Evolutionary conservation across 1,284 basidiomycete genomes (phyloP).

Genomic region (Puccinia brachypodii): DNA sequence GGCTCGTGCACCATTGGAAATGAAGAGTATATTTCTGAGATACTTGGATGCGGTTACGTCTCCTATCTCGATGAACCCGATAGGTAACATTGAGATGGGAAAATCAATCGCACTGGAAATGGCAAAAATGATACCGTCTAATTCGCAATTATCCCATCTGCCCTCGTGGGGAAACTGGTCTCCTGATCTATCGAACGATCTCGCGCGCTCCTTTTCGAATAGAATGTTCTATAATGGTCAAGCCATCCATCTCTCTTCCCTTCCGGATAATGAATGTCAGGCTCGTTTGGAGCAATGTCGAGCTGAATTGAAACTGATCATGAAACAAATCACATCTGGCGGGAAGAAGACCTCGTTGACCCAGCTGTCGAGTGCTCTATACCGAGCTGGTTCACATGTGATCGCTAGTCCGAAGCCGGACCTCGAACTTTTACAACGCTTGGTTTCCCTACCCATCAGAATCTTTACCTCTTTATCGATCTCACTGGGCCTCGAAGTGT

Average conservation of each 20-base stretch:
- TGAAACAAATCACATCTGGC: constrained; percentile 23
- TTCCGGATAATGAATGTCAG: constrained; percentile 27
- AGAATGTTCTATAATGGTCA: constrained; percentile 48
- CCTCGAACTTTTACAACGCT: constrained; percentile 78
- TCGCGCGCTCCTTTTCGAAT: constrained; percentile 40
- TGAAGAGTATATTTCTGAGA: constrained; percentile 84
- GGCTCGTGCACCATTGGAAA: constrained; percentile 81
- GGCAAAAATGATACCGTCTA: constrained; percentile 60
- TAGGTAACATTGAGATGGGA: constrained; percentile 72
- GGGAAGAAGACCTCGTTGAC: constrained; percentile 26
- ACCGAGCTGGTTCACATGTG: constrained; percentile 44
- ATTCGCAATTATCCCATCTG: constrained; percentile 12
- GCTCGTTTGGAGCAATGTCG: constrained; percentile 15
- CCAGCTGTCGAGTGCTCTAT: constrained; percentile 32
- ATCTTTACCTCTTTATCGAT: constrained; percentile 84
- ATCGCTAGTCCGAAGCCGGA: constrained; percentile 65
- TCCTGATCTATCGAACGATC: constrained; percentile 33
- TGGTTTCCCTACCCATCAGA: constrained; percentile 85
- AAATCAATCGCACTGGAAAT: constrained; percentile 82
- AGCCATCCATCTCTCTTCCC: constrained; percentile 38
- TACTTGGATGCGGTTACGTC: constrained; percentile 47
- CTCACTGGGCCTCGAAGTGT: constrained; percentile 83
- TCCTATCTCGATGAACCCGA: constrained; percentile 17
- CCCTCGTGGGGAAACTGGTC: constrained; percentile 19
- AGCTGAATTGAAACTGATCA: constrained; percentile 22